These are phyloP conservation scores for Apiospora aurea DNA, from an alignment of 2,329 filamentous ascomycete genomes.

Conservation along the genomic window DNA sequence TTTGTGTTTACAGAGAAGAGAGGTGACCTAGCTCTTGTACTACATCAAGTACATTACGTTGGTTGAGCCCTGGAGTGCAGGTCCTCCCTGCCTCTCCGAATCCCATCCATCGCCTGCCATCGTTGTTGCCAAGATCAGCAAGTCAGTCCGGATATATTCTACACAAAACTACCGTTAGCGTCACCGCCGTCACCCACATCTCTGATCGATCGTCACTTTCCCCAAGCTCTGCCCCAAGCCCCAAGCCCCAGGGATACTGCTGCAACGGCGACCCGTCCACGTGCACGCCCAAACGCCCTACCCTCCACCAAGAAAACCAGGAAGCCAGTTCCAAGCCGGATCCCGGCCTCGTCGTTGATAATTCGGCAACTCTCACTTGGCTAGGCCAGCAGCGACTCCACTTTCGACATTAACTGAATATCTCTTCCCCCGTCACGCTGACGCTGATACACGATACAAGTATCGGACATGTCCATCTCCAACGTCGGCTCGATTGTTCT, in stretches of 20 bases:
- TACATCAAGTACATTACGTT: too few species aligned
- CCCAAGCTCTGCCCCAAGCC: neutral
- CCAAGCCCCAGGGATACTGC: neutral
- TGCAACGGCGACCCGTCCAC: neutral
- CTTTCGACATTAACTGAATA: neutral
- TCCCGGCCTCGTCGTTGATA: constrained; percentile 8
- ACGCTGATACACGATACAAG: neutral
- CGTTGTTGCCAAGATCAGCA: neutral
- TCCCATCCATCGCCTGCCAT: neutral
- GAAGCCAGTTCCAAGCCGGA: neutral
- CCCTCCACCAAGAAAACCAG: neutral
- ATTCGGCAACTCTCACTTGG: constrained; percentile 4
- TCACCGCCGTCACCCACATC: constrained; percentile 1
- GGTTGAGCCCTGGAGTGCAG: too few species aligned
- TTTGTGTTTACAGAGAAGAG: too few species aligned
- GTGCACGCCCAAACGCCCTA: constrained; percentile 19
- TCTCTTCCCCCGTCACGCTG: neutral
- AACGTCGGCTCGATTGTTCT: constrained; percentile 60
- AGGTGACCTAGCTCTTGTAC: too few species aligned
- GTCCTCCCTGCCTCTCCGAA: too few species aligned
- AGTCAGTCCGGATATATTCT: neutral
- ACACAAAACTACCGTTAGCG: neutral
- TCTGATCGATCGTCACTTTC: neutral
- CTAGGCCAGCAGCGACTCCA: neutral
- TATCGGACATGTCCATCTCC: constrained; percentile 54